phyloP scores from a whole-genome alignment of 2,329 filamentous ascomycete species.

The Fusarium sp. region DNA sequence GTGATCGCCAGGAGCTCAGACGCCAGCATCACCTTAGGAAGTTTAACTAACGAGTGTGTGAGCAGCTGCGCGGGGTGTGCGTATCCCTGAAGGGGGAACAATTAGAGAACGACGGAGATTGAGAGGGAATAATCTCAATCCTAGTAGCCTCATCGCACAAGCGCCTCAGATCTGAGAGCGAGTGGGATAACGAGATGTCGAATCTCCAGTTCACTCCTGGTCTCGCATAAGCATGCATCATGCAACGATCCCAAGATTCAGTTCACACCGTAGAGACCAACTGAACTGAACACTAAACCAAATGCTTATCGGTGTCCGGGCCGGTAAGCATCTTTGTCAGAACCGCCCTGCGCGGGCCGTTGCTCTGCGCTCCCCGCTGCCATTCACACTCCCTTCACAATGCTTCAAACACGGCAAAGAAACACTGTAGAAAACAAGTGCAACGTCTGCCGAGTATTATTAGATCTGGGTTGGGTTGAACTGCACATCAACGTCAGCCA shows the following conservation, averaged over 20 bases:
- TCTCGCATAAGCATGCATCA: neutral
- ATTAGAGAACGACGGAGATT: neutral
- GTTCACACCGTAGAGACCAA: neutral
- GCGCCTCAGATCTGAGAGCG: neutral
- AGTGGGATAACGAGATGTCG: neutral
- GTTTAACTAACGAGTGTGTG: neutral
- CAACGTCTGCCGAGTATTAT: constrained; percentile 14
- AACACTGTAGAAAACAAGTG: neutral
- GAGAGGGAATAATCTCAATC: constrained; percentile 1
- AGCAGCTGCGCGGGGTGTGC: neutral
- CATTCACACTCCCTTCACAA: neutral
- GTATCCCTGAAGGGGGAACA: neutral
- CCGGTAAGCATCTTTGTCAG: neutral
- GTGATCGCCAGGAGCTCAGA: constrained; percentile 15
- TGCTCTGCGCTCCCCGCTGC: constrained; percentile 4
- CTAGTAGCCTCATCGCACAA: neutral
- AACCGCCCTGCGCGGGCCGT: constrained; percentile 3
- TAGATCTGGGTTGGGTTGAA: constrained; percentile 9
- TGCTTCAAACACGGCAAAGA: neutral
- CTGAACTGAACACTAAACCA: neutral
- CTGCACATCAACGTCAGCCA: constrained; percentile 5
- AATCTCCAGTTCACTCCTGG: neutral
- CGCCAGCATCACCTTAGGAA: neutral
- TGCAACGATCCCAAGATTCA: neutral
- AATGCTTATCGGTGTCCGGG: neutral